Conservation (phyloP, 768 basidiomycete genomes). For the Mycena rosella region DNA sequence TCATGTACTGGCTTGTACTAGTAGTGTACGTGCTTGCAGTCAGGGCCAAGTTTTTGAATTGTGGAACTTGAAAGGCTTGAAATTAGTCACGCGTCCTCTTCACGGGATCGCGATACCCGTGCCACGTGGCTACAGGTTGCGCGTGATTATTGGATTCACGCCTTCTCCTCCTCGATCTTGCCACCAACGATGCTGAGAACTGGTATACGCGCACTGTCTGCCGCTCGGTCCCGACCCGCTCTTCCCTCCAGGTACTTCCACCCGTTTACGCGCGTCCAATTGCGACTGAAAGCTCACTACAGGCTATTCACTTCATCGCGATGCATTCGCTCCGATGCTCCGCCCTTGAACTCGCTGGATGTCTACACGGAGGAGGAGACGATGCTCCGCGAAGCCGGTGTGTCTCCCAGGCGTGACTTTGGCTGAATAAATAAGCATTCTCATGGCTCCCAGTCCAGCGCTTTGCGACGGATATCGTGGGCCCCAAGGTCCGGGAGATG, state of each 20-base stretch:
- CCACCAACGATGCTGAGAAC: conserved; percentile 29
- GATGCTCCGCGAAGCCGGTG: conserved; percentile 93
- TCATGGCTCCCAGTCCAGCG: conserved; percentile 70
- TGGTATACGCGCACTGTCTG: conserved; percentile 22
- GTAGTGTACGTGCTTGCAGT: no score
- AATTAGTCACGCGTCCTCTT: no score
- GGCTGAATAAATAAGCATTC: neutral
- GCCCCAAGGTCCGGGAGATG: conserved; percentile 95
- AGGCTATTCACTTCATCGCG: conserved; percentile 57
- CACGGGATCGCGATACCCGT: no score
- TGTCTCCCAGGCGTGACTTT: conserved; percentile 38
- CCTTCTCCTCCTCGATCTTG: no score
- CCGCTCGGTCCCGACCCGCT: conserved; percentile 12
- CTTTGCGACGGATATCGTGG: conserved; percentile 91
- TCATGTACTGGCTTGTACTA: no score
- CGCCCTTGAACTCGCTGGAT: conserved; percentile 73
- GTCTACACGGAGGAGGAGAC: conserved; percentile 94
- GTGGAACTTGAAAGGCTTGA: no score
- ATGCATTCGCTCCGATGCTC: conserved; percentile 45
- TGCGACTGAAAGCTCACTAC: neutral
- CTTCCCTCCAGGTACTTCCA: conserved; percentile 21
- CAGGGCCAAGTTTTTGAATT: no score
- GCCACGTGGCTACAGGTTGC: no score
- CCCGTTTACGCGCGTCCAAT: neutral
- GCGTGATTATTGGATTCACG: no score